phyloP scores from a whole-genome alignment of 2,329 filamentous ascomycete genomes.

The Paracorniculantispora psalliotae region DNA sequence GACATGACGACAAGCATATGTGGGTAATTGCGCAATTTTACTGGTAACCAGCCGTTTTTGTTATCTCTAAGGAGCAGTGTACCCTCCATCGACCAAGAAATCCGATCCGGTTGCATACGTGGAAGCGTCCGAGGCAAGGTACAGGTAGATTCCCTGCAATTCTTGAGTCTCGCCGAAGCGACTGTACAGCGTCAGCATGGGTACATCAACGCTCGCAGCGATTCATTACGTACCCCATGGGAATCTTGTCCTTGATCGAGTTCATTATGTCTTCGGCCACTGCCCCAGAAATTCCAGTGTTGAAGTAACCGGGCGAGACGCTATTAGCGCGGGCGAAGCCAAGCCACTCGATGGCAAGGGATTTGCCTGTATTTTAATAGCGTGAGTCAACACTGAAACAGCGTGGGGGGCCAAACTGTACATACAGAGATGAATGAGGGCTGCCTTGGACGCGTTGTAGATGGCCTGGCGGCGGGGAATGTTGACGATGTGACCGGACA shows the following conservation, averaged over 20 bases:
- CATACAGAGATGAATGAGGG: constrained; percentile 2
- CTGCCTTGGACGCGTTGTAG: constrained; percentile 5
- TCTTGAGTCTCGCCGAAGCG: constrained; percentile 6
- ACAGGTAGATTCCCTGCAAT: constrained; percentile 1
- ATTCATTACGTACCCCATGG: background rate
- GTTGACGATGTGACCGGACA: constrained; percentile 62
- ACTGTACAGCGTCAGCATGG: background rate
- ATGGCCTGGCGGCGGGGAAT: constrained; percentile 1
- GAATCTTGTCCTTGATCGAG: constrained; percentile 5
- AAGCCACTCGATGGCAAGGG: constrained; percentile 8
- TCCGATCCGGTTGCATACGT: constrained; percentile 20
- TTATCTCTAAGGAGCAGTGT: constrained; percentile 10
- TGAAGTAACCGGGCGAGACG: constrained; percentile 8
- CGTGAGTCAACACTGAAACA: too few species aligned
- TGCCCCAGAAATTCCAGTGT: background rate
- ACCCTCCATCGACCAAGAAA: constrained; percentile 19
- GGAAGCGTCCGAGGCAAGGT: constrained; percentile 19
- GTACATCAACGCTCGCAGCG: background rate
- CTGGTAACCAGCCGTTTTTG: too few species aligned
- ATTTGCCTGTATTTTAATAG: constrained; percentile 7
- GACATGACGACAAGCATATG: too few species aligned
- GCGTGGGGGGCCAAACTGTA: too few species aligned
- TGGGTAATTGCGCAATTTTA: too few species aligned
- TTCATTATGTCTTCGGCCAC: background rate
- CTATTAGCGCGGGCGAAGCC: constrained; percentile 7